Evolutionary conservation across 192 early-diverging fungal genomes (phyloP), one percentile per base, ranked within the genome.

Genomic region (Backusella westeae): DNA sequence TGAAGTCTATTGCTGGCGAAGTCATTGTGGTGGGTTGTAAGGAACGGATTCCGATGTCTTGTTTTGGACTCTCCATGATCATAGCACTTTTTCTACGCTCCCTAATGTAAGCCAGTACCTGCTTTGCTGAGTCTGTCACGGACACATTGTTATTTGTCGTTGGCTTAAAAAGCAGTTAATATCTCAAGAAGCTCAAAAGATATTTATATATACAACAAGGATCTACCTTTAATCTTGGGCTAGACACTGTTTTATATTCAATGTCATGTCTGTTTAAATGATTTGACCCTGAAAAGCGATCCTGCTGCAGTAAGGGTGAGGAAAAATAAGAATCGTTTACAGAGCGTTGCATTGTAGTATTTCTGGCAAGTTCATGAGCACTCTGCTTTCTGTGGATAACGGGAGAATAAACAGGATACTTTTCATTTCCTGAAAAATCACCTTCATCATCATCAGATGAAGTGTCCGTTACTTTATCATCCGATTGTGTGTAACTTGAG

Each of bases 21-120:
- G 21, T 2, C 9, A 29, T 29, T 59, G 53, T 59, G 23, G 53
- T 23, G 10, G 9, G 23, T 63, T 63, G 56, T 63, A 63, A 9
- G 23, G 56, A 29, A 29, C 56, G 56, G 21, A 23, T 6, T 63
- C 26, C 46, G 8, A n/a, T 6, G 26, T 63, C 46, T 49, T 49
- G 56, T 26, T 63, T 63, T 29, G 56, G 56, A 63, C 56, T 63
- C 9, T 63, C 56, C 56, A 63, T 63, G 6, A 29, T 44, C 26
- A 49, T 29, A 0, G 70, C 39, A 19, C 70, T 71, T 42, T 71
- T 71, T 49, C 70, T 71, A 46, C 70, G n/a, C 41, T 71, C 70
- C 42, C 70, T 71, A 32, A 71, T 71, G 17, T 44, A 42, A 44
- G 70, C 70, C 29, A 71, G 42, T 17, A 71, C 70, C 23, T 71